A percentile compares a stretch with the other conserved stretches of the same genome.
Evolutionary conservation across 2,329 filamentous ascomycete genomes (phyloP).

Genomic region (Penicillium sp.): DNA sequence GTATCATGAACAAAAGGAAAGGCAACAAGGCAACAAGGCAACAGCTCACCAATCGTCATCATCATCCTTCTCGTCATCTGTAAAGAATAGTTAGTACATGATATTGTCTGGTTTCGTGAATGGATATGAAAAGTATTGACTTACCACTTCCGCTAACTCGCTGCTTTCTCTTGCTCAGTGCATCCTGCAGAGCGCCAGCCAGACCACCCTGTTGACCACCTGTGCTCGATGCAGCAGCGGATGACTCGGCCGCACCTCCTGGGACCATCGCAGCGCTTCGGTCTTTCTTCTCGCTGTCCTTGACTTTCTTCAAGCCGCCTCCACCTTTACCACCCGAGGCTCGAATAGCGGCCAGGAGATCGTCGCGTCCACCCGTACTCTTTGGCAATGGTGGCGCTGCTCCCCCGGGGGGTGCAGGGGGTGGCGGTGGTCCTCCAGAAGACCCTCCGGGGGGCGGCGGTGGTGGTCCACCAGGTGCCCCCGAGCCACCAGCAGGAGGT

Average conservation of each 20-base stretch:
- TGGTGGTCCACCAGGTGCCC: conserved; percentile 43
- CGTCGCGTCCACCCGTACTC: conserved; percentile 43
- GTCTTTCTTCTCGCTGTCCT: conserved; percentile 51
- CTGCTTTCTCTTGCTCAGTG: conserved; percentile 80
- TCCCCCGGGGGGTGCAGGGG: conserved; percentile 46
- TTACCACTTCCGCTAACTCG: conserved; percentile 95
- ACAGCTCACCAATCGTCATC: conserved; percentile 50
- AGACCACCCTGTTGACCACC: conserved; percentile 63
- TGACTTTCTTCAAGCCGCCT: conserved; percentile 51
- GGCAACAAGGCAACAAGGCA: not conserved
- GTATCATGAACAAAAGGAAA: conserved; percentile 24
- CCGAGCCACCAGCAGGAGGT: conserved; percentile 34
- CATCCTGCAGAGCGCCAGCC: conserved; percentile 80
- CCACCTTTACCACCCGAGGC: conserved; percentile 60
- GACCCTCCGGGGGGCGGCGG: conserved; percentile 50
- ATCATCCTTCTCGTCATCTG: conserved; percentile 52
- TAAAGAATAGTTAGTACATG: conserved; percentile 29
- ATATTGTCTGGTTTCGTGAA: not conserved
- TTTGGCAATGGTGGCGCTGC: conserved; percentile 51
- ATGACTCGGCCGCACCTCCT: conserved; percentile 61
- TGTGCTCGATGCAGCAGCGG: conserved; percentile 59
- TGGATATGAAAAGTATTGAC: conserved; percentile 44
- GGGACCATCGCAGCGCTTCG: conserved; percentile 51
- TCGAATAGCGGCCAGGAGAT: conserved; percentile 53
- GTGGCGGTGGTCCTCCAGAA: conserved; percentile 56